Evolutionary conservation across 441 rosid genomes (phyloP).

Genomic region (Brassica hybrid): DNA sequence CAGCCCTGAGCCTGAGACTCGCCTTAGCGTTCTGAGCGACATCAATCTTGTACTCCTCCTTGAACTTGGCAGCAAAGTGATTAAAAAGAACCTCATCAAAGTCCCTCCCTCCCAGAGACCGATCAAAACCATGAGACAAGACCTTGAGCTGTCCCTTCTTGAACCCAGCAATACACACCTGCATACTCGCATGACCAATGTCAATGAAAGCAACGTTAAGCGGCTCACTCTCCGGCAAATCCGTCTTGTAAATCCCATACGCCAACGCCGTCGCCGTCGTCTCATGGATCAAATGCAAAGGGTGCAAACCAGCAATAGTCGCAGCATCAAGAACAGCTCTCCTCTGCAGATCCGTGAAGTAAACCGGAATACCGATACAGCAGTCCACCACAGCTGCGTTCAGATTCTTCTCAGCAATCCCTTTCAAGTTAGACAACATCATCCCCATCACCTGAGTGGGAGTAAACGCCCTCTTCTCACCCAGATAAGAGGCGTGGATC

Average conservation of each 20-base stretch:
- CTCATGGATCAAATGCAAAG: conserved; percentile 85
- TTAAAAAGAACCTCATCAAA: conserved; percentile 88
- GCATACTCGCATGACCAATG: conserved; percentile 92
- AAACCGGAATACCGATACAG: conserved; percentile 93
- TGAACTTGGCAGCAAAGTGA: conserved; percentile 82
- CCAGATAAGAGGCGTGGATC: conserved; percentile 83
- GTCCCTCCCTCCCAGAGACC: conserved; percentile 89
- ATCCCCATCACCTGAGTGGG: conserved; percentile 94
- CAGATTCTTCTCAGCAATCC: conserved; percentile 84
- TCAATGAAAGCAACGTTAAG: conserved; percentile 94
- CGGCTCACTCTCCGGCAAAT: conserved; percentile 83
- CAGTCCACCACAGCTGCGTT: conserved; percentile 93
- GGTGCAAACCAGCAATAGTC: conserved; percentile 91
- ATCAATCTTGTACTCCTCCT: conserved; percentile 90
- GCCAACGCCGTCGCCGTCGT: conserved; percentile 97
- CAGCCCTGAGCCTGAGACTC: conserved; percentile 79
- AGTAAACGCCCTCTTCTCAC: conserved; percentile 75
- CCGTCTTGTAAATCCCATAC: conserved; percentile 96
- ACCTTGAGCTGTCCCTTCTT: conserved; percentile 86
- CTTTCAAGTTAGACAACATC: conserved; percentile 82
- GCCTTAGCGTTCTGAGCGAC: conserved; percentile 90
- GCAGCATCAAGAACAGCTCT: conserved; percentile 98
- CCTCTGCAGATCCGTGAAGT: conserved; percentile 92
- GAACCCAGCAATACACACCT: conserved; percentile 92
- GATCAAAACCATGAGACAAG: conserved; percentile 80